Percentiles rank a stretch among this genome's conserved stretches.
Evolutionary conservation across 345 rosid genomes (phyloP).

Genomic region (Psidium guajava): DNA sequence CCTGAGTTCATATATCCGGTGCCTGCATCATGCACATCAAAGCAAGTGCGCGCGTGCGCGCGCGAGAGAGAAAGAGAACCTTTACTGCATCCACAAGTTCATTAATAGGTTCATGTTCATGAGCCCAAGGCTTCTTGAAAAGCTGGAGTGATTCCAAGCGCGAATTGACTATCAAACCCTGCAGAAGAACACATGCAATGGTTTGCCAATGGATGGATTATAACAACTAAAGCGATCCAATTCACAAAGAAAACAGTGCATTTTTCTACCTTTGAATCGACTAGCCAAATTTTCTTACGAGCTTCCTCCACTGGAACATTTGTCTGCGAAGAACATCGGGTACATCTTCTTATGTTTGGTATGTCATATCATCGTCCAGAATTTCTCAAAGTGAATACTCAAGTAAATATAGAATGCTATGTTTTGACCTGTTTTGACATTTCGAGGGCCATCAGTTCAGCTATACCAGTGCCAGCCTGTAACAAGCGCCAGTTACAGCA

Average conservation of each 20-base stretch:
- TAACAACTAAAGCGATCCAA: background rate
- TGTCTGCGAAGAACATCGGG: constrained; percentile 35
- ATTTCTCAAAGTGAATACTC: background rate
- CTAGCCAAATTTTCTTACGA: constrained; percentile 78
- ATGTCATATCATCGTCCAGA: background rate
- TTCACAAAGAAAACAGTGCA: background rate
- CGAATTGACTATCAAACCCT: constrained; percentile 88
- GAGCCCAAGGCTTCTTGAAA: constrained; percentile 97
- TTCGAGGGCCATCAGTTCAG: constrained; percentile 89
- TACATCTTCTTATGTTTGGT: background rate
- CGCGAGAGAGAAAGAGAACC: constrained; percentile 22
- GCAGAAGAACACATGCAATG: constrained; percentile 2
- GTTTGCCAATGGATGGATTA: background rate
- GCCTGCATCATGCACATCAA: background rate
- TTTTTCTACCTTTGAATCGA: constrained; percentile 75
- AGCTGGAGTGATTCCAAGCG: constrained; percentile 80
- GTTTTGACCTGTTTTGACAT: constrained; percentile 64
- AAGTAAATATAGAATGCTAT: background rate
- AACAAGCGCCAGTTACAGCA: background rate
- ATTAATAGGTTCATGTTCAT: constrained; percentile 61
- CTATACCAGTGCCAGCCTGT: constrained; percentile 99
- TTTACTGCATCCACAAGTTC: constrained; percentile 65
- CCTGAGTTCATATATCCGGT: background rate
- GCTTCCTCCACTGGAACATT: constrained; percentile 71
- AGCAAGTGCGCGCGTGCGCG: background rate